These are phyloP conservation scores for Pichia ethanolica DNA, from an alignment of 805 yeast genomes.

Conservation along the genomic window DNA sequence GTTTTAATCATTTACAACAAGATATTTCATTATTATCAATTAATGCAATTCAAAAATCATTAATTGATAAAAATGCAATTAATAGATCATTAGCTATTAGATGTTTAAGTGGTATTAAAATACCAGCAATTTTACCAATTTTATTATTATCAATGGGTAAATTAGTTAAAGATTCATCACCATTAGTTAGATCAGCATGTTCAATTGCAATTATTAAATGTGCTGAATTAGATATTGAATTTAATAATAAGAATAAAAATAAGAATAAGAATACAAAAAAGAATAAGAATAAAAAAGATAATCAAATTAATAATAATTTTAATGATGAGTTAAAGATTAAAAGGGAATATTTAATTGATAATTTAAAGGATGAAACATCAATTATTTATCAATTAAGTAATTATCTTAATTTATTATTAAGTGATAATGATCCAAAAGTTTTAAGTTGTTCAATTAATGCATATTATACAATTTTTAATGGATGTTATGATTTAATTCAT, in stretches of 20 bases:
- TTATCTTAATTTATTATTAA: conserved; percentile 44
- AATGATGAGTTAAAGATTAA: not conserved
- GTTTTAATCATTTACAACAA: conserved; percentile 77
- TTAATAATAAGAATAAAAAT: conserved; percentile 12
- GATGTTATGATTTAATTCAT: conserved; percentile 61
- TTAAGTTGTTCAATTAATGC: conserved; percentile 61
- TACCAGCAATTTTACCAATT: conserved; percentile 76
- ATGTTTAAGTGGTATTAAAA: conserved; percentile 74
- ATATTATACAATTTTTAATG: conserved; percentile 45
- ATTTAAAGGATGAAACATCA: conserved; percentile 25
- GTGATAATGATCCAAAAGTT: conserved; percentile 62
- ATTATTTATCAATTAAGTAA: conserved; percentile 44
- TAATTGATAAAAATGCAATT: conserved; percentile 62
- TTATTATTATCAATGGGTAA: conserved; percentile 65
- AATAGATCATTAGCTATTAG: conserved; percentile 68
- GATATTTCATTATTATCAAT: conserved; percentile 85
- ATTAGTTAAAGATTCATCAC: conserved; percentile 60
- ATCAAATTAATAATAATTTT: not conserved
- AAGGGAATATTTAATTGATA: conserved; percentile 4
- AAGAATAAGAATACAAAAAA: not conserved
- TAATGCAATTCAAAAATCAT: conserved; percentile 82
- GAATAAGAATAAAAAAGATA: not conserved
- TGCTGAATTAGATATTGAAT: conserved; percentile 27
- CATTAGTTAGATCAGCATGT: conserved; percentile 72
- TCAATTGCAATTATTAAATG: conserved; percentile 68